Evolutionary conservation across 441 rosid species (phyloP).

Genomic region (Rhodomyrtus psidioides): DNA sequence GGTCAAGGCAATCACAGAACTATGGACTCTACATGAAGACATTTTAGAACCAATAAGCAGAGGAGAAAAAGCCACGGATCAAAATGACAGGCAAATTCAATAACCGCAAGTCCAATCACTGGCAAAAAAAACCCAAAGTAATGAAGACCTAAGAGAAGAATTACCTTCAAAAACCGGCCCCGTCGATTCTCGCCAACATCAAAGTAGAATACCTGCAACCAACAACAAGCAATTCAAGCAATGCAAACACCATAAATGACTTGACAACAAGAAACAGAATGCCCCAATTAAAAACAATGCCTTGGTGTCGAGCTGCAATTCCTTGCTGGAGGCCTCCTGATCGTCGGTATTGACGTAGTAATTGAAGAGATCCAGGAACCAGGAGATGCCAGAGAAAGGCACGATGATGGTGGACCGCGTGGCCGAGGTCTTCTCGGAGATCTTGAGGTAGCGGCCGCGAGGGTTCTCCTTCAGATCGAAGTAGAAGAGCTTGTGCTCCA

Average conservation of each 20-base stretch:
- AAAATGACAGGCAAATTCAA: not conserved
- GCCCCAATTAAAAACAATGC: constrained; percentile 1
- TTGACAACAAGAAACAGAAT: not conserved
- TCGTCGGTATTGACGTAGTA: constrained; percentile 87
- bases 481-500: constrained; percentile 94
- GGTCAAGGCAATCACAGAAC: not conserved
- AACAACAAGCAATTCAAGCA: not conserved
- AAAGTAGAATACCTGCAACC: constrained; percentile 53
- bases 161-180: constrained; percentile 91
- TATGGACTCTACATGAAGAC: not conserved
- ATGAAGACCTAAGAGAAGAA: not conserved
- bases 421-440: constrained; percentile 94
- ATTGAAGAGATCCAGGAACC: constrained; percentile 96
- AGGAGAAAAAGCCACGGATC: not conserved
- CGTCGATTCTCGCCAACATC: constrained; percentile 81
- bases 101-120: not conserved
- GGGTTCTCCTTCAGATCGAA: constrained; percentile 98
- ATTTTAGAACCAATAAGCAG: not conserved
- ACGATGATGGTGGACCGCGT: constrained; percentile 97
- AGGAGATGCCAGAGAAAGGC: constrained; percentile 87
- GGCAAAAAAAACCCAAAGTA: not conserved
- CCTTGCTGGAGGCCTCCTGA: constrained; percentile 82
- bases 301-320: constrained; percentile 93
- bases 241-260: not conserved
- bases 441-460: constrained; percentile 85